These are phyloP conservation scores for Ceratocystis smalleyi DNA, from an alignment of 2,329 filamentous ascomycete genomes.

Conservation along the genomic window DNA sequence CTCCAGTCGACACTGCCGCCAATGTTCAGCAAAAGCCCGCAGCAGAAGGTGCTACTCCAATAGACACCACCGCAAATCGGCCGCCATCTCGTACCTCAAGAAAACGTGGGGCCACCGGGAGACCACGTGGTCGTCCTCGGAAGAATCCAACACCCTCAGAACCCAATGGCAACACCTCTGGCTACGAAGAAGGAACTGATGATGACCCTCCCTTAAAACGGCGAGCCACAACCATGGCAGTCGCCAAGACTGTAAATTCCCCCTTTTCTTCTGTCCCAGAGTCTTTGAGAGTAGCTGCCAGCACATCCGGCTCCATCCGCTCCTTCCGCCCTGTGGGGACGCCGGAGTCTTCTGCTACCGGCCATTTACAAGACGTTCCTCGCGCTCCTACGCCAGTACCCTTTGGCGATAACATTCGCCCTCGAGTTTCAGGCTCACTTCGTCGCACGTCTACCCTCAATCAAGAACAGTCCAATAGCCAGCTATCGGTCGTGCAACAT, in stretches of 20 bases:
- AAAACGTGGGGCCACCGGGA: constrained; percentile 34
- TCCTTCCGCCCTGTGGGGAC: constrained; percentile 59
- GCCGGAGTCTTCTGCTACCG: constrained; percentile 30
- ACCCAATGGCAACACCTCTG: constrained; percentile 52
- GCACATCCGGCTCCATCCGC: constrained; percentile 74
- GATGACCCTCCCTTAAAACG: constrained; percentile 44
- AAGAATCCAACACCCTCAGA: constrained; percentile 31
- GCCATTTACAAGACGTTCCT: constrained; percentile 54
- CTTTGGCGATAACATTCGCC: constrained; percentile 14
- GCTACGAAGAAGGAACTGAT: constrained; percentile 52
- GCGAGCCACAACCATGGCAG: constrained; percentile 60
- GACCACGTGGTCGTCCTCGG: constrained; percentile 40
- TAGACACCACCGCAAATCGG: constrained; percentile 30
- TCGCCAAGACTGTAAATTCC: constrained; percentile 54
- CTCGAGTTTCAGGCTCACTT: constrained; percentile 26
- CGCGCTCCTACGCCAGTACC: constrained; percentile 66
- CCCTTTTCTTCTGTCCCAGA: constrained; percentile 60
- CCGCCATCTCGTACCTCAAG: constrained; percentile 46
- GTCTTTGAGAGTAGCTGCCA: constrained; percentile 77
- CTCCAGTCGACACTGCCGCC: constrained; percentile 6
- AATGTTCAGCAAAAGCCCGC: background rate
- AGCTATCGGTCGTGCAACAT: constrained; percentile 27
- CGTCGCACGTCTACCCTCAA: constrained; percentile 46
- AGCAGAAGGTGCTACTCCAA: constrained; percentile 16
- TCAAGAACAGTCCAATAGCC: constrained; percentile 30